Evolutionary conservation across 2,329 filamentous ascomycete genomes (phyloP).

Genomic region (Dothideomycetes sp.): DNA sequence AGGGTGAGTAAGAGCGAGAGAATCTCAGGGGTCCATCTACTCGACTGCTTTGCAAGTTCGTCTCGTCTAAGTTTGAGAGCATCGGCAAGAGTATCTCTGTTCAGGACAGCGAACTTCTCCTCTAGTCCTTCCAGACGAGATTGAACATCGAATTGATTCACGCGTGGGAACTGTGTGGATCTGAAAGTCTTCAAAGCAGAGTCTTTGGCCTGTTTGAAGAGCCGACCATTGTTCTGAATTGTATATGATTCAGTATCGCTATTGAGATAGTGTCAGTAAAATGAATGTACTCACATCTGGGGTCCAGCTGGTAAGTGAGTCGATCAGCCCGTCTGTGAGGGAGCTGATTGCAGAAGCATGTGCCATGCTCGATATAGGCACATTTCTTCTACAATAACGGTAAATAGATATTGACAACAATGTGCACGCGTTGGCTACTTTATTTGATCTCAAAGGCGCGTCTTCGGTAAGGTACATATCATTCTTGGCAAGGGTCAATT

Average conservation of each 20-base stretch:
- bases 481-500: not conserved
- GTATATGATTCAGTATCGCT: not conserved
- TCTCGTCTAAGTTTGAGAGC: conserved; percentile 49
- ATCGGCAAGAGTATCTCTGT: conserved; percentile 69
- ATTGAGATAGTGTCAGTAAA: not conserved
- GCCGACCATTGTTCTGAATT: conserved; percentile 10
- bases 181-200: conserved; percentile 27
- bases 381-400: no score
- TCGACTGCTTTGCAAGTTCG: conserved; percentile 43
- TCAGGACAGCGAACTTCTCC: conserved; percentile 75
- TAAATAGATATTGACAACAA: no score
- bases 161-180: conserved; percentile 31
- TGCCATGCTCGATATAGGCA: conserved; percentile 45
- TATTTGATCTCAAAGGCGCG: no score
- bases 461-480: conserved; percentile 2
- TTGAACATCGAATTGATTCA: conserved; percentile 38
- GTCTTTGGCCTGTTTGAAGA: conserved; percentile 26
- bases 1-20: conserved; percentile 69
- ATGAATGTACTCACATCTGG: not conserved
- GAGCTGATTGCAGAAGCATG: conserved; percentile 53
- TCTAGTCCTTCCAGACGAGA: conserved; percentile 44
- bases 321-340: conserved; percentile 61
- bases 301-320: conserved; percentile 45
- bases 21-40: conserved; percentile 67
- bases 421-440: no score